Evolutionary conservation across 2,329 filamentous ascomycete genomes (phyloP), one percentile per base, ranked within the genome.

Genomic region (Cylindrodendrum hubeiense): DNA sequence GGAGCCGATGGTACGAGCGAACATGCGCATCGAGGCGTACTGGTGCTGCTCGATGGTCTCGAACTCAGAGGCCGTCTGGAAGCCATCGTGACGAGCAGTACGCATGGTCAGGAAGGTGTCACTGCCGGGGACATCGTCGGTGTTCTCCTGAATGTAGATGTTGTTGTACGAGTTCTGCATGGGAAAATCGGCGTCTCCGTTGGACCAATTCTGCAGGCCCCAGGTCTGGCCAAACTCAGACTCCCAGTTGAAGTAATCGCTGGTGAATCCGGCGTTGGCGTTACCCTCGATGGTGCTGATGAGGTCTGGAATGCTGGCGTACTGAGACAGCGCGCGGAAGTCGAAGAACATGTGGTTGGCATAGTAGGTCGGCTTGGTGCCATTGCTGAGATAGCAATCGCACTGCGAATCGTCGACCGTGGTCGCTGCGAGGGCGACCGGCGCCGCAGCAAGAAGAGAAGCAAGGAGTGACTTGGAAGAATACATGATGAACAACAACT

Each of bases 1-100:
- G 1, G 77, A 77, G 7, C 85, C 85, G 15, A 78, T 67, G 10
- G 83, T 84, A 39, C 85, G 82, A 4, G 84, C 82, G 21, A 80
- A 79, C 82, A 86, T 84, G 54, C 85, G 81, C 55, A 85, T 58
- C 2, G 76, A 78, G 17, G 75, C 76, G 47, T 71, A 74, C 7
- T 78, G 71, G 44, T 75, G 51, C 19, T 63, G 58, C 8, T 63
- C 50, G 2, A 67, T 63, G 1, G 82, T 81, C 67, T 84, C 82
- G 30, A 86, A 82, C 74, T 86, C 84, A 4, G 82, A 78, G 0
- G 82, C 74, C 0, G 82, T 81, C 68, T 86, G 84, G 67, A 83
- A 85, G 5, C 74, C 69, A 5, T 73, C 52, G 24, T 81, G 73
- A 5, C 83, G 79, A 12, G 79, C 75, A 2, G 84, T 85, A 30